Evolutionary conservation across 495 filamentous ascomycete species (phyloP).

Genomic region (Talaromyces liani): DNA sequence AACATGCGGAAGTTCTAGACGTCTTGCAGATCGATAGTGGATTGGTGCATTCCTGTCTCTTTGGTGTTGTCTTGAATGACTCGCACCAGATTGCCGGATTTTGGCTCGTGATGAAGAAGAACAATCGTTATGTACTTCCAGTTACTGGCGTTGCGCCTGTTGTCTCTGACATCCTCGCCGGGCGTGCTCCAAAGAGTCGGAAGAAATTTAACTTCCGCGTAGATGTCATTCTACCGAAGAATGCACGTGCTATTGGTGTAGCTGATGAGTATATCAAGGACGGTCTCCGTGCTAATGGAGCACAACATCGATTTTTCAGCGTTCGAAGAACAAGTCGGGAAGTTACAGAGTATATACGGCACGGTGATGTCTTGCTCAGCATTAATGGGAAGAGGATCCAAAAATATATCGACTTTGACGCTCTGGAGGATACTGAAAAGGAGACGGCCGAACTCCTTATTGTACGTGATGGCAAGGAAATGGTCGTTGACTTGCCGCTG

Average conservation of each 20-base stretch:
- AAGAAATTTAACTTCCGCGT: constrained; percentile 1
- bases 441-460: constrained; percentile 3
- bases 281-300: constrained; percentile 1
- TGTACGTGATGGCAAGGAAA: constrained; percentile 4
- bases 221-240: constrained; percentile 1
- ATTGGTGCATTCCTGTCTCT: neutral
- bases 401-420: constrained; percentile 2
- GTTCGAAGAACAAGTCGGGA: neutral
- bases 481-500: constrained; percentile 2
- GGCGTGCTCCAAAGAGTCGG: neutral
- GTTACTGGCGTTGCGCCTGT: neutral
- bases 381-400: neutral
- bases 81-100: neutral
- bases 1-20: constrained; percentile 5
- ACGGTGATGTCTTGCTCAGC: constrained; percentile 2
- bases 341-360: constrained; percentile 1
- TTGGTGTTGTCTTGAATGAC: constrained; percentile 2
- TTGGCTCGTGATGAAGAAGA: neutral
- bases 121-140: neutral
- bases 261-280: neutral
- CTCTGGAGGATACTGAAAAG: neutral
- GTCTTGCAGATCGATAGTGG: neutral
- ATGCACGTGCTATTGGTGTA: constrained; percentile 3
- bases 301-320: constrained; percentile 8
- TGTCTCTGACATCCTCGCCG: neutral